phyloP scores from a whole-genome alignment of 805 yeast species.

The Wickerhamiella nectarea region DNA sequence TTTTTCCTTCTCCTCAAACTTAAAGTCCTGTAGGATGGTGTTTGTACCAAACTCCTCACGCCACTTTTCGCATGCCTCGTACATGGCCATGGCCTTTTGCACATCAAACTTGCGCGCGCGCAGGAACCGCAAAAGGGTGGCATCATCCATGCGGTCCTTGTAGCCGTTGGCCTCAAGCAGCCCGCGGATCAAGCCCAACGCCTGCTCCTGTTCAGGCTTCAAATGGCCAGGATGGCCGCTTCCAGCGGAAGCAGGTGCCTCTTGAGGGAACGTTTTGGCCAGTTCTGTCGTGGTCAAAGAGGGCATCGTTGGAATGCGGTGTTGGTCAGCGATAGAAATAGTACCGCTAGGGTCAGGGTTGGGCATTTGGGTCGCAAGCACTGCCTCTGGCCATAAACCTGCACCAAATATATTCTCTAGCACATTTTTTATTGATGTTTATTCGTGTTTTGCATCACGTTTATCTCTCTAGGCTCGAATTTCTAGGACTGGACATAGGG shows the following conservation, averaged over 20 bases:
- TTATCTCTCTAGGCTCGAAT: too few species aligned
- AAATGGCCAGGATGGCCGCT: slow-evolving; percentile 76
- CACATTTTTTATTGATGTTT: too few species aligned
- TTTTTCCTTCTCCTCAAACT: slow-evolving; percentile 80
- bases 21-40: slow-evolving; percentile 74
- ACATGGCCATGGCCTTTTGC: slow-evolving; percentile 68
- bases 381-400: too few species aligned
- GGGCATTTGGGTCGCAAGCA: too few species aligned
- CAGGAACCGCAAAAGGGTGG: slow-evolving; percentile 66
- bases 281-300: slow-evolving; percentile 7
- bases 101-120: slow-evolving; percentile 93
- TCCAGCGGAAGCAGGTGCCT: slow-evolving; percentile 43
- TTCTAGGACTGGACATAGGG: too few species aligned
- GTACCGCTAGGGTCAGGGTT: too few species aligned
- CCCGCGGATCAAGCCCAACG: slow-evolving; percentile 44
- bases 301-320: background rate
- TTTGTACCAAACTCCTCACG: slow-evolving; percentile 75
- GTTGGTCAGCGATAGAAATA: background rate
- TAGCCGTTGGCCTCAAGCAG: slow-evolving; percentile 51
- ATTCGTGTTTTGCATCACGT: too few species aligned
- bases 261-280: slow-evolving; percentile 37
- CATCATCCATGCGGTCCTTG: slow-evolving; percentile 72
- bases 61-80: slow-evolving; percentile 79
- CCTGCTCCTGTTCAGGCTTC: slow-evolving; percentile 50
- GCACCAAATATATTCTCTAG: too few species aligned